These are phyloP conservation scores for Microsporum canis DNA, from an alignment of 2,329 filamentous ascomycete genomes.

Conservation along the genomic window DNA sequence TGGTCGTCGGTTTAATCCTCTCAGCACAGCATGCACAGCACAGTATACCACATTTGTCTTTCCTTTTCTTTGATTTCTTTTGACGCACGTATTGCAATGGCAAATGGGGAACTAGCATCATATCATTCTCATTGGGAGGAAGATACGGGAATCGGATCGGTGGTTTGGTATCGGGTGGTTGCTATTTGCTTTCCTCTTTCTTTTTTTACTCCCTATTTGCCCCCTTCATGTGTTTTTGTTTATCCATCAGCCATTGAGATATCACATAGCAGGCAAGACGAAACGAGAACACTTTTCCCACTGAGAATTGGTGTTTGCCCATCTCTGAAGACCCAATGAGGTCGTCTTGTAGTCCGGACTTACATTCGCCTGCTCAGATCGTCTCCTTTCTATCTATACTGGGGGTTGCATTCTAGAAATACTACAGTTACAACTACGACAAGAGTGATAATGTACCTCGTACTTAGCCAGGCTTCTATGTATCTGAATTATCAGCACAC, in stretches of 20 bases:
- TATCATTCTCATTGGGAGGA: conserved; percentile 5
- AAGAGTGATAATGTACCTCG: no score
- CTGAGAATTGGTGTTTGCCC: background rate
- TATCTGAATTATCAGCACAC: no score
- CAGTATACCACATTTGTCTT: background rate
- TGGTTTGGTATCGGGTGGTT: conserved; percentile 5
- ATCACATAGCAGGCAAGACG: conserved; percentile 2
- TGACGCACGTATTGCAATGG: background rate
- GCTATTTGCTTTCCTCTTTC: conserved; percentile 1
- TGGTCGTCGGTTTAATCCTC: background rate
- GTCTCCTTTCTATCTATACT: no score
- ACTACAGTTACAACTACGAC: no score
- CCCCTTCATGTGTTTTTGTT: background rate
- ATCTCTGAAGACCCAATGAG: no score
- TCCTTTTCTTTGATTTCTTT: background rate
- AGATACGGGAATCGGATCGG: conserved; percentile 3
- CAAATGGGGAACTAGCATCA: conserved; percentile 4
- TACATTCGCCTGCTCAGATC: no score
- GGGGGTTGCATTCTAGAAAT: no score
- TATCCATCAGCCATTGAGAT: background rate
- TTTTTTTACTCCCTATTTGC: background rate
- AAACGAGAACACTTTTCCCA: background rate
- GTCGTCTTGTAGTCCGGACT: no score
- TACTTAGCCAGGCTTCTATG: no score
- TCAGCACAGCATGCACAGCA: conserved; percentile 1